phyloP scores from a whole-genome alignment of 495 filamentous ascomycete species.

The Staphylotrichum longicolle region DNA sequence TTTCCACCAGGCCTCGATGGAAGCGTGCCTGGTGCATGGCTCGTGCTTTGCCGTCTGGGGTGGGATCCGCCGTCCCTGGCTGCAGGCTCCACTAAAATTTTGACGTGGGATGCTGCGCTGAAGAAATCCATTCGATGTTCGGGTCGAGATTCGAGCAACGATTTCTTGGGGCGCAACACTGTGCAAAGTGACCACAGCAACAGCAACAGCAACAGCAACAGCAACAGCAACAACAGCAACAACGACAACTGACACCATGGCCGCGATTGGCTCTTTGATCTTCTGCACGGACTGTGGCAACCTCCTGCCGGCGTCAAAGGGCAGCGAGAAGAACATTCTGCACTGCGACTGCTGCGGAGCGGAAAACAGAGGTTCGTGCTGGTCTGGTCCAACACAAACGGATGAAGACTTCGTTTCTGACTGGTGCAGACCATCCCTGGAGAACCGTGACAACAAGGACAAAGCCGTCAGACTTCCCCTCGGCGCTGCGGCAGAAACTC shows the following conservation, averaged over 20 bases:
- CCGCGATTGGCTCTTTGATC: constrained; percentile 81
- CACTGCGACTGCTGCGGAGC: constrained; percentile 82
- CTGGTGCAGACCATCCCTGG: constrained; percentile 67
- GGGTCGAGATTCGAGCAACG: background rate
- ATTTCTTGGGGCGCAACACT: background rate
- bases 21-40: background rate
- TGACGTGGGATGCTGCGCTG: background rate
- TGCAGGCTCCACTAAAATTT: constrained; percentile 13
- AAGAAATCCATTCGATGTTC: constrained; percentile 3
- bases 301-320: constrained; percentile 75
- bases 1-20: background rate
- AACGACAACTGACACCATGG: constrained; percentile 51
- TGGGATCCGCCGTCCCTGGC: constrained; percentile 2
- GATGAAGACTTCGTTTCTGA: background rate
- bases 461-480: constrained; percentile 84
- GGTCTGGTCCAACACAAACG: background rate
- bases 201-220: constrained; percentile 12
- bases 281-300: constrained; percentile 96
- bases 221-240: background rate
- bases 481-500: constrained; percentile 74
- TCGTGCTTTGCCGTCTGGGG: constrained; percentile 6
- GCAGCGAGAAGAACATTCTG: constrained; percentile 69
- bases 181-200: background rate
- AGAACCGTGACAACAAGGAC: constrained; percentile 77
- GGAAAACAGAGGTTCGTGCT: constrained; percentile 68